A percentile compares a stretch with the other conserved stretches of the same genome.
Evolutionary conservation across 768 basidiomycete genomes (phyloP).

Genomic region (Lepiota brunneoincarnata): DNA sequence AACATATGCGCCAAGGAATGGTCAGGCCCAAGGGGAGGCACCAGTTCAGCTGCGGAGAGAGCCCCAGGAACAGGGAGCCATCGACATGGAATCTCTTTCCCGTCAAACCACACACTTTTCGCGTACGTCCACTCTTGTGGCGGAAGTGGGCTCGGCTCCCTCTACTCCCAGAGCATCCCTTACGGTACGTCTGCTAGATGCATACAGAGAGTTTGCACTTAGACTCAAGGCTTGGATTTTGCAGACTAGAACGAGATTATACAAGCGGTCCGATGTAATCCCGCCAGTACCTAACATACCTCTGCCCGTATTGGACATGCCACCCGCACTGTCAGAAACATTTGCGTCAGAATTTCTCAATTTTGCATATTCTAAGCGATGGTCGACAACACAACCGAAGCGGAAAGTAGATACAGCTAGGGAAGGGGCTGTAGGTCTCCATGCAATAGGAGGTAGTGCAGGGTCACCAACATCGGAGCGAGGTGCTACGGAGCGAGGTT

Average conservation of each 20-base stretch:
- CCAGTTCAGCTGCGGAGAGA: background rate
- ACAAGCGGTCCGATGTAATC: background rate
- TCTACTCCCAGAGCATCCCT: background rate
- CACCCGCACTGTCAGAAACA: background rate
- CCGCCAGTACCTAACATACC: constrained; percentile 1
- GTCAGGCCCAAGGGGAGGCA: too few relatives aligned
- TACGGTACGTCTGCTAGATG: background rate
- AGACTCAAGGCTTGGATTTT: background rate
- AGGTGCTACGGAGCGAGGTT: too few relatives aligned
- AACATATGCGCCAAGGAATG: background rate
- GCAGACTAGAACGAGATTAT: background rate
- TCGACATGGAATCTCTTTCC: background rate
- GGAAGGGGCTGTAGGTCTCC: background rate
- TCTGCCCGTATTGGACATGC: background rate
- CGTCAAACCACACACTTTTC: constrained; percentile 9
- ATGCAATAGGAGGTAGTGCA: too few relatives aligned
- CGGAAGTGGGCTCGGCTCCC: constrained; percentile 4
- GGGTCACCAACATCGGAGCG: too few relatives aligned
- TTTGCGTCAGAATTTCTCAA: background rate
- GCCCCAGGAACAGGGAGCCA: background rate
- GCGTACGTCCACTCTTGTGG: constrained; percentile 5
- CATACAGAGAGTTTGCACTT: background rate
- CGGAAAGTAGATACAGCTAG: background rate
- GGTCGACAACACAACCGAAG: background rate
- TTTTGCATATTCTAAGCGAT: background rate